phyloP scores from a whole-genome alignment of 805 yeast genomes.

The Lachancea quebecensis region DNA sequence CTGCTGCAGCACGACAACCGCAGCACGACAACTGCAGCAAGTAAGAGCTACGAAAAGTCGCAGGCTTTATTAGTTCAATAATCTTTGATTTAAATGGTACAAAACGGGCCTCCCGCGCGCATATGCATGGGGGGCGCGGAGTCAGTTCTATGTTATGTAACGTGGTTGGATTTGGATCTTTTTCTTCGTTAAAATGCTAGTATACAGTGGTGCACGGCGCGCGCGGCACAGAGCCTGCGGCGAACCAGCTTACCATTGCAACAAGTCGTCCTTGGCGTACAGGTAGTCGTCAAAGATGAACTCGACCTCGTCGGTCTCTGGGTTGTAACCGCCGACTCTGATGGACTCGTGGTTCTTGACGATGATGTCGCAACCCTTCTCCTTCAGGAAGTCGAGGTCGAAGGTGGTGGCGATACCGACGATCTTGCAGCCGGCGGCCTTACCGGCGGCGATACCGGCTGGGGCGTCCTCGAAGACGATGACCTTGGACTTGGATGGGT shows the following conservation, averaged over 20 bases:
- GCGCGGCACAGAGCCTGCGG: not conserved
- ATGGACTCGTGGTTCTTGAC: constrained; percentile 65
- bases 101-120: too few relatives aligned
- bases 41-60: too few relatives aligned
- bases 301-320: constrained; percentile 35
- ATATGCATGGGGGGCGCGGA: too few relatives aligned
- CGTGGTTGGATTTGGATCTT: not conserved
- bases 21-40: too few relatives aligned
- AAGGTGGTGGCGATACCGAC: constrained; percentile 81
- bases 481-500: constrained; percentile 35
- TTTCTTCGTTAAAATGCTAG: constrained; percentile 3
- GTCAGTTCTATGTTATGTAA: too few relatives aligned
- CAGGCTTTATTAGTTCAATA: too few relatives aligned
- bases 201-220: not conserved
- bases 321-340: constrained; percentile 48
- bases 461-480: constrained; percentile 87
- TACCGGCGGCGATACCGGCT: constrained; percentile 80
- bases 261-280: constrained; percentile 33
- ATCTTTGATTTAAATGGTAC: too few relatives aligned
- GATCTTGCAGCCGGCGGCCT: constrained; percentile 74
- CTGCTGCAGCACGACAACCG: too few relatives aligned
- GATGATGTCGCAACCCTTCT: constrained; percentile 75
- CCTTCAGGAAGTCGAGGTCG: constrained; percentile 58
- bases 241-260: constrained; percentile 26
- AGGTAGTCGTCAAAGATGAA: constrained; percentile 34